These are phyloP conservation scores for Samsoniella hepiali DNA, from an alignment of 2,329 filamentous ascomycete genomes.

Conservation along the genomic window DNA sequence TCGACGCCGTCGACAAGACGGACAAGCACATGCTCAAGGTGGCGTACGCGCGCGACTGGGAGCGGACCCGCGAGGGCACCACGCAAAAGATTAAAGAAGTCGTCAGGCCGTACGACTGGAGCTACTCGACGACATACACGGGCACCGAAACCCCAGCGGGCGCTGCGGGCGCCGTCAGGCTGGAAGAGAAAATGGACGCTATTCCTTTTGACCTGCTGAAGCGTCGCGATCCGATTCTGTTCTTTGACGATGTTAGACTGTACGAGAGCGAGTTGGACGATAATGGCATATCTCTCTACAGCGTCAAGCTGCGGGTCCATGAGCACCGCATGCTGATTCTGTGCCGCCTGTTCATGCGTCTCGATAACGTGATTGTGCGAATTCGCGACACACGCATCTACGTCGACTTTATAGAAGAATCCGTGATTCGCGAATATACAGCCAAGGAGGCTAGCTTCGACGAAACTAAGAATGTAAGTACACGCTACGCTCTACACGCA, in stretches of 20 bases:
- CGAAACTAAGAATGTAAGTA: conserved; percentile 65
- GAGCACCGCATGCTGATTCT: conserved; percentile 82
- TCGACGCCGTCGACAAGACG: conserved; percentile 92
- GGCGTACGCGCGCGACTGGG: conserved; percentile 87
- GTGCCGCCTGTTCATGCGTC: conserved; percentile 82
- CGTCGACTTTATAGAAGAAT: conserved; percentile 76
- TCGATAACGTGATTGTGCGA: conserved; percentile 85
- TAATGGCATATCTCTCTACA: conserved; percentile 89
- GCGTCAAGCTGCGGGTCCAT: conserved; percentile 91
- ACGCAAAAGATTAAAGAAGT: conserved; percentile 88
- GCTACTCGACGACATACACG: conserved; percentile 84
- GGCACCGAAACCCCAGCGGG: conserved; percentile 51
- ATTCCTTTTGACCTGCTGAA: conserved; percentile 87
- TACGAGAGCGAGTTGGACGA: conserved; percentile 98
- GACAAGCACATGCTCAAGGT: conserved; percentile 88
- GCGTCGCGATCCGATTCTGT: conserved; percentile 87
- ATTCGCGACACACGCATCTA: conserved; percentile 89
- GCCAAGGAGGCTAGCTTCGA: conserved; percentile 81
- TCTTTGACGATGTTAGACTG: conserved; percentile 93
- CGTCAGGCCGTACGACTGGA: conserved; percentile 97
- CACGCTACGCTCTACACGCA: background rate
- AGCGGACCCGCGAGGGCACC: conserved; percentile 63
- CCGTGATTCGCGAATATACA: conserved; percentile 85
- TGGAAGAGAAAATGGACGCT: conserved; percentile 35
- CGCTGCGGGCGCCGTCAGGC: conserved; percentile 21